Base-by-base conservation (phyloP, 768 basidiomycete species). In the Xerocomellus intermedius region DNA sequence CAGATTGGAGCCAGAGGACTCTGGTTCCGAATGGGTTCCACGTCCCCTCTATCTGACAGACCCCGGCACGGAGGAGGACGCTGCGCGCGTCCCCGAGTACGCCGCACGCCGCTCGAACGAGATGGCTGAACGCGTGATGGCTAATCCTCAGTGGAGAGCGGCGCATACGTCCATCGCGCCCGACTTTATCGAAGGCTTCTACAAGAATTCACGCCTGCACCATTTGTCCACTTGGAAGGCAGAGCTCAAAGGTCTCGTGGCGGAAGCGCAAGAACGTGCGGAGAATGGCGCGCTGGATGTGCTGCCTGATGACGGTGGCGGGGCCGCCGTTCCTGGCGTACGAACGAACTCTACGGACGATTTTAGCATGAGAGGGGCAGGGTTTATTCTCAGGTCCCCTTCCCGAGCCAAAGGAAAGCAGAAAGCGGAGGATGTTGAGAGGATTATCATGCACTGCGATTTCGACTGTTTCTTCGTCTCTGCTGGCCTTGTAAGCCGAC, bases 401-500 rank as follows among this genome's bases (percentile, higher is more conserved):
- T 64, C 68, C 19, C 76, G 76, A 61, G 64, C 65, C 14, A 82
- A 79, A 57, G 80, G 77, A 63, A 85, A 86, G 59, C 79, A 78
- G 39, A 76, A 76, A 33, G 78, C 76, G 3, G 72, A 76, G 26
- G 74, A 77, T 19, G 60, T 77, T 33, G 80, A 84, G 41, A 79
- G 80, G 16, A 82, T 90, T 10, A 88, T 93, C 63, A 91, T 94
- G 89, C 92, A 94, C 63, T 91, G 89, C 61, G 92, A 94, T 69
- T 98, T 98, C 60, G 97, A 99, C 65, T 93, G 87, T 59, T 98
- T 98, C 77, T 99, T 99, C 66, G 95, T 98, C 12, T 86, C 91
- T 1, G 96, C 87, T n/a, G 92, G 94, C 0, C 73, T 95, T 48
- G 77, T 91, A 2, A 83, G 79, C 54, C 78, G 94, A 2, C 91